These are phyloP conservation scores for Houttuynia cordata DNA, from an alignment of 164 flowering plant species.

Conservation along the genomic window DNA sequence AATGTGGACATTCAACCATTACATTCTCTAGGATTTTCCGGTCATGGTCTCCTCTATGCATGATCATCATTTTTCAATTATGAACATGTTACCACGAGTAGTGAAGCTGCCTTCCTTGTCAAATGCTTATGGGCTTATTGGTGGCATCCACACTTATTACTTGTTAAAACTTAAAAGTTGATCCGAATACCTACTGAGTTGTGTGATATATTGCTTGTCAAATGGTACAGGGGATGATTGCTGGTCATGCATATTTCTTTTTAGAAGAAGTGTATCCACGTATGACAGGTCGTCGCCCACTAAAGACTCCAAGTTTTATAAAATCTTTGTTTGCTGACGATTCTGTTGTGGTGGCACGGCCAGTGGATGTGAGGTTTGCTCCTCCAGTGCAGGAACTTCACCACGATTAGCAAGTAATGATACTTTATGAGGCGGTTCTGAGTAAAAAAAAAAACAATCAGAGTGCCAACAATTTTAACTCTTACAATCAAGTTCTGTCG, in stretches of 20 bases:
- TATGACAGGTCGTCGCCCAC: conserved; percentile 86
- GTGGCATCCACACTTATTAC: background rate
- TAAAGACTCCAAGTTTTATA: conserved; percentile 82
- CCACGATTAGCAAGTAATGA: conserved; percentile 21
- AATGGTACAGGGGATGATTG: conserved; percentile 81
- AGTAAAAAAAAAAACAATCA: background rate
- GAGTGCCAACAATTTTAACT: background rate
- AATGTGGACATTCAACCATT: background rate
- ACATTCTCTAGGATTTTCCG: background rate
- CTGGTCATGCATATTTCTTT: conserved; percentile 95
- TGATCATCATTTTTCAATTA: no score
- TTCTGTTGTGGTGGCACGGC: conserved; percentile 64
- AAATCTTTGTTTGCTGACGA: conserved; percentile 83
- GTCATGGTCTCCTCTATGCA: no score
- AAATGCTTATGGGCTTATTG: background rate
- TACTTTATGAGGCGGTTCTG: background rate
- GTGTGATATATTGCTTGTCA: background rate
- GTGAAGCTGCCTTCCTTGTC: background rate
- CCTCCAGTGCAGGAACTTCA: conserved; percentile 55
- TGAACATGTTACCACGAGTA: no score
- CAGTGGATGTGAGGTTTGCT: conserved; percentile 75
- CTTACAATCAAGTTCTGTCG: background rate
- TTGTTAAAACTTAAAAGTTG: no score
- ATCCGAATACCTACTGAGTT: background rate
- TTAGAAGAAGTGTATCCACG: conserved; percentile 89